Base-by-base conservation (phyloP, 306 rosid genomes). In the Calophaca sinica region DNA sequence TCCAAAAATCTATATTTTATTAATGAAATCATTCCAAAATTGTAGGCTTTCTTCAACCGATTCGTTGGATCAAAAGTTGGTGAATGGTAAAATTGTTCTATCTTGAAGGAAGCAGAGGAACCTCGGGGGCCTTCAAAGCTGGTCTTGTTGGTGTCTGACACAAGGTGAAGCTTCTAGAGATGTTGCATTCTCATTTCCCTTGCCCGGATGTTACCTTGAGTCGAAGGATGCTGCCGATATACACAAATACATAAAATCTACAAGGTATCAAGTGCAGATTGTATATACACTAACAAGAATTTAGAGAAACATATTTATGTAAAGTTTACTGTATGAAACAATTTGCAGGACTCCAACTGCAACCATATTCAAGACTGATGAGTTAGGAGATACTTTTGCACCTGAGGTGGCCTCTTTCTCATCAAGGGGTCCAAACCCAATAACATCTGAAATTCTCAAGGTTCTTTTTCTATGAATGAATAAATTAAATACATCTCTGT, bases 41-140 rank as follows among this genome's bases (percentile, higher is more conserved):
- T 75, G 44, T 62, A 75, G 63, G 33, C 0, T 1, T 38, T 64
- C 36, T n/a, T 1, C 0, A 0, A 0, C 0, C 3, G 3, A 28
- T 29, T 4, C 55, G 5, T 51, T 78, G 72, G 65, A 81, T 38
- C 4, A 61, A 32, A 68, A 39, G 0, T 39, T 58, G 60, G 78
- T 81, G n/a, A 81, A 73, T 57, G 87, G 82, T 12, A 83, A 81
- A 74, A 83, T 81, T 77, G 86, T 86, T 45, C 42, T 86, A 1
- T 86, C 80, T 0, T 0, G 87, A 83, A 1, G 64, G 4, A 2
- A 1, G 0, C 38, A 0, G 0, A 4, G 81, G 64, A 35, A 2
- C 54, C 5, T 0, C 0, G 9, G 83, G 46, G 3, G 4, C 66
- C 15, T 36, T 71, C 0, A 0, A 1, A 1, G 76, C 81, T 20